Evolutionary conservation across 805 yeast genomes (phyloP).

Genomic region (Schwanniomyces yamadae): DNA sequence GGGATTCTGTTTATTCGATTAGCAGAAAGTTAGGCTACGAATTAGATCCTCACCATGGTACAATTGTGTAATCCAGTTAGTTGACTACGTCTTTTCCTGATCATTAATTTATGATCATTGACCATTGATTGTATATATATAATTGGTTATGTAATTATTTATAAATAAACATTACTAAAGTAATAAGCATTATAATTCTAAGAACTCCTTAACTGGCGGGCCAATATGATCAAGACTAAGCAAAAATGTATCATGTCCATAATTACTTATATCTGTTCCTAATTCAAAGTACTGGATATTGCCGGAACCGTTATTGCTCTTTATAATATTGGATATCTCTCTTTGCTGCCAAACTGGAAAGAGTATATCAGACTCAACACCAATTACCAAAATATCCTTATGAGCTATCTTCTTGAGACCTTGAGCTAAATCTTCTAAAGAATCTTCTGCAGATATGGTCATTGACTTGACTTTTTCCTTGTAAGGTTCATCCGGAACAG

Average conservation of each 20-base stretch:
- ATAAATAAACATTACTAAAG: neutral
- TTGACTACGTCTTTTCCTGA: too few relatives aligned
- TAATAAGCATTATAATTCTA: slow-evolving; percentile 19
- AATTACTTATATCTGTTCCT: slow-evolving; percentile 72
- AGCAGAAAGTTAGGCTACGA: slow-evolving; percentile 65
- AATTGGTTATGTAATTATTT: neutral
- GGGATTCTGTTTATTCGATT: slow-evolving; percentile 46
- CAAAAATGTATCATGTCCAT: slow-evolving; percentile 90
- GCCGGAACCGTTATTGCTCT: slow-evolving; percentile 24
- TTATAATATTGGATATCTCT: slow-evolving; percentile 67
- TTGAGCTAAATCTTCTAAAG: slow-evolving; percentile 55
- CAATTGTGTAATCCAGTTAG: slow-evolving; percentile 41
- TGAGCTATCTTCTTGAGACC: slow-evolving; percentile 67
- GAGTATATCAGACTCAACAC: slow-evolving; percentile 88
- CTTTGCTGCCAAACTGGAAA: slow-evolving; percentile 95
- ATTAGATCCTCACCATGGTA: slow-evolving; percentile 55
- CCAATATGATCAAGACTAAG: slow-evolving; percentile 80
- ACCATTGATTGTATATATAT: too few relatives aligned
- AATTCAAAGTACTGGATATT: slow-evolving; percentile 66
- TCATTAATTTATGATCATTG: too few relatives aligned
- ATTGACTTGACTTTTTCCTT: slow-evolving; percentile 49
- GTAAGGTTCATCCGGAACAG: slow-evolving; percentile 53
- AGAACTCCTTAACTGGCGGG: slow-evolving; percentile 64
- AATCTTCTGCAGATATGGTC: slow-evolving; percentile 52
- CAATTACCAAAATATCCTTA: slow-evolving; percentile 72